phyloP scores from a whole-genome alignment of 768 basidiomycete species.

The Mycena kentingensis region DNA sequence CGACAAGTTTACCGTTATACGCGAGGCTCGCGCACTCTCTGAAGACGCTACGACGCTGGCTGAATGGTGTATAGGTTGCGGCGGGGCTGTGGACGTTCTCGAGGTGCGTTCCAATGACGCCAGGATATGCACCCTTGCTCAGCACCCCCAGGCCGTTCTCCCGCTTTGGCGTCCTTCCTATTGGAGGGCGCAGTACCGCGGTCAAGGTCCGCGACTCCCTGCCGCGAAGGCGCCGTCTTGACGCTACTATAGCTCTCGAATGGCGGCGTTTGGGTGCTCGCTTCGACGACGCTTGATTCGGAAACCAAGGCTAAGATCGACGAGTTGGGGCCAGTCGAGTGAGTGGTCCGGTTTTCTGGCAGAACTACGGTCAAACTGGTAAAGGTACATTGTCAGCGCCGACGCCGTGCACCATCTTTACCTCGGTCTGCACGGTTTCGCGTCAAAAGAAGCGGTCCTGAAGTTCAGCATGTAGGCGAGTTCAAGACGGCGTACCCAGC shows the following conservation, averaged over 20 bases:
- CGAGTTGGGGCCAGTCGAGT: slow-evolving; percentile 72
- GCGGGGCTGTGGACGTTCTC: slow-evolving; percentile 20
- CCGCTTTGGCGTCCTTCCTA: slow-evolving; percentile 64
- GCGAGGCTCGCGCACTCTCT: slow-evolving; percentile 1
- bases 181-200: slow-evolving; percentile 85
- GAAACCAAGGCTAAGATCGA: slow-evolving; percentile 66
- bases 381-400: slow-evolving; percentile 59
- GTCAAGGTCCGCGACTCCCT: too few relatives aligned
- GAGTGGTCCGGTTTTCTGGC: slow-evolving; percentile 18
- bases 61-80: slow-evolving; percentile 12
- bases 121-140: not conserved
- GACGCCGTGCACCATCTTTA: slow-evolving; percentile 63
- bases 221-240: too few relatives aligned
- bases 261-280: slow-evolving; percentile 78
- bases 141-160: slow-evolving; percentile 56
- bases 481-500: slow-evolving; percentile 69
- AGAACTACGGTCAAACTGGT: not conserved
- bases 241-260: too few relatives aligned
- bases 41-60: not conserved
- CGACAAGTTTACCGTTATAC: slow-evolving; percentile 11
- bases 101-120: not conserved
- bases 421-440: slow-evolving; percentile 43
- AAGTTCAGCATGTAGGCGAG: slow-evolving; percentile 48
- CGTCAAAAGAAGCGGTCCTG: too few relatives aligned
- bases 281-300: slow-evolving; percentile 68